Conservation (phyloP, 2,329 filamentous ascomycete species). For the Fusarium mundagurra region DNA sequence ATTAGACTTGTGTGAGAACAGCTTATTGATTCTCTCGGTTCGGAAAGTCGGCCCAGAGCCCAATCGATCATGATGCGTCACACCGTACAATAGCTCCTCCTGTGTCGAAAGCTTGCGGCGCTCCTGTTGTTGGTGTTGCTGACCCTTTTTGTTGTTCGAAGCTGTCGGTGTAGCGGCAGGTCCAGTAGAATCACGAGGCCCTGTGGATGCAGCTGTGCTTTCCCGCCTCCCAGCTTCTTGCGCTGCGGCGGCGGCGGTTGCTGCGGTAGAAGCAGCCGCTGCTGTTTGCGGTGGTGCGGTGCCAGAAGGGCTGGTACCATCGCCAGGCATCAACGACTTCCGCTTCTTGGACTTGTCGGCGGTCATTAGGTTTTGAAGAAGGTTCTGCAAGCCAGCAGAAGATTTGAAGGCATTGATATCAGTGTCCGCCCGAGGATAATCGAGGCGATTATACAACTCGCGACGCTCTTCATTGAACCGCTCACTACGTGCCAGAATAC, state of each 20-base stretch:
- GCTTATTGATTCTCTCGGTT: slow-evolving; percentile 81
- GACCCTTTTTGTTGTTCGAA: slow-evolving; percentile 61
- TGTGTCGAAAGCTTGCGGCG: slow-evolving; percentile 77
- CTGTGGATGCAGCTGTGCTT: slow-evolving; percentile 60
- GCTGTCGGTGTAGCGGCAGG: slow-evolving; percentile 48
- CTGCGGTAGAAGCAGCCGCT: slow-evolving; percentile 22
- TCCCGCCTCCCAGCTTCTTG: slow-evolving; percentile 58
- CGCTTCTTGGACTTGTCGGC: slow-evolving; percentile 92
- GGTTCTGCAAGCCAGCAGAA: slow-evolving; percentile 79
- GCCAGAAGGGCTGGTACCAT: slow-evolving; percentile 59
- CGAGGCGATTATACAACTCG: slow-evolving; percentile 86
- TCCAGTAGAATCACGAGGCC: slow-evolving; percentile 49
- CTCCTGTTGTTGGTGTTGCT: slow-evolving; percentile 52
- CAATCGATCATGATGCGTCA: slow-evolving; percentile 85
- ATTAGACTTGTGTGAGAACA: slow-evolving; percentile 79
- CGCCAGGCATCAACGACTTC: slow-evolving; percentile 72
- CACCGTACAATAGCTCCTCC: slow-evolving; percentile 83
- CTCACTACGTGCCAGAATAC: slow-evolving; percentile 88
- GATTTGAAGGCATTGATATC: slow-evolving; percentile 83
- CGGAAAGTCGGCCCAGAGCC: slow-evolving; percentile 90
- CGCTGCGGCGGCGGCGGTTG: slow-evolving; percentile 41
- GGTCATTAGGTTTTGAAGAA: slow-evolving; percentile 83
- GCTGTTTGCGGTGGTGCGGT: slow-evolving; percentile 48
- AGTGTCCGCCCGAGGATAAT: slow-evolving; percentile 76
- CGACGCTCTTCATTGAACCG: slow-evolving; percentile 87